Percentiles rank a stretch among this genome's conserved stretches.
Evolutionary conservation across 2,329 filamentous ascomycete genomes (phyloP).

Genomic region (Keithomyces neogunnii): DNA sequence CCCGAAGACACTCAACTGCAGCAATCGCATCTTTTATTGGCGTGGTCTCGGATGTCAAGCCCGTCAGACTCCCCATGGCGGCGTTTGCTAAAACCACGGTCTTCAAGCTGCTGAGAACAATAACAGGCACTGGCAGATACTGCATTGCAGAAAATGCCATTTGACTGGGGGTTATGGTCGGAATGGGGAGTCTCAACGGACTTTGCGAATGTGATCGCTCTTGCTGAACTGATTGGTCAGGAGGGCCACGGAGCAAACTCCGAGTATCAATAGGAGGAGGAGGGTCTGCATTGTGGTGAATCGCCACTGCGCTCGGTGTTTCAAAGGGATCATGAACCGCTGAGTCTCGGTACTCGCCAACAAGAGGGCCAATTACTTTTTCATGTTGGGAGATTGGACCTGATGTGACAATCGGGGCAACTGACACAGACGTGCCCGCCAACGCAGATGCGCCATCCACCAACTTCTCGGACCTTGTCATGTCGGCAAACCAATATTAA

Average conservation of each 20-base stretch:
- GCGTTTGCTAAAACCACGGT: slow-evolving; percentile 68
- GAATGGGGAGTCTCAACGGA: slow-evolving; percentile 34
- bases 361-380: neutral
- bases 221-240: slow-evolving; percentile 10
- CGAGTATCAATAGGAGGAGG: slow-evolving; percentile 15
- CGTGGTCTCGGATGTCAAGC: slow-evolving; percentile 42
- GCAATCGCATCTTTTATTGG: slow-evolving; percentile 32
- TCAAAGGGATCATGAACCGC: neutral
- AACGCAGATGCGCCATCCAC: slow-evolving; percentile 19
- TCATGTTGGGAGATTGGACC: neutral
- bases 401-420: slow-evolving; percentile 14
- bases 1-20: slow-evolving; percentile 52
- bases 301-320: neutral
- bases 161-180: slow-evolving; percentile 40
- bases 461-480: slow-evolving; percentile 22
- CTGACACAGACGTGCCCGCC: slow-evolving; percentile 16
- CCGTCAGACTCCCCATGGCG: slow-evolving; percentile 55
- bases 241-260: slow-evolving; percentile 27
- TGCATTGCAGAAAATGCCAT: slow-evolving; percentile 61
- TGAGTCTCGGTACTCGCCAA: neutral
- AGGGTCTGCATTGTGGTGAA: slow-evolving; percentile 16
- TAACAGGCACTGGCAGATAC: slow-evolving; percentile 63
- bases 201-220: slow-evolving; percentile 28
- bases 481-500: slow-evolving; percentile 17
- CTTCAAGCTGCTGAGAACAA: slow-evolving; percentile 61